phyloP scores from a whole-genome alignment of 345 rosid genomes.

The Lumnitzera racemosa region DNA sequence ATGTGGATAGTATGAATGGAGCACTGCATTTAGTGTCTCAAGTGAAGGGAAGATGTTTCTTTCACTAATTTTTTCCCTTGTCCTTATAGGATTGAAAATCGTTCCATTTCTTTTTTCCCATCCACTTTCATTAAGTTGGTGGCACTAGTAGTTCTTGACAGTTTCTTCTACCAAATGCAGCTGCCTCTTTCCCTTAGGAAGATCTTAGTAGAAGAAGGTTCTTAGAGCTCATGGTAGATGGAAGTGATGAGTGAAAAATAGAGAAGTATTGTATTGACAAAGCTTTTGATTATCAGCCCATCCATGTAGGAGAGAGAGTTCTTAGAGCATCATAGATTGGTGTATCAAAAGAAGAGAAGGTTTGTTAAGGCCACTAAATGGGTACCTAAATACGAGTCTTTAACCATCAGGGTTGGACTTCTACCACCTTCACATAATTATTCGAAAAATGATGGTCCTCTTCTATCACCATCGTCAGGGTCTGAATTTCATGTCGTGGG shows the following conservation, averaged over 20 bases:
- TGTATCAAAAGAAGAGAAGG: constrained; percentile 71
- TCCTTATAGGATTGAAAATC: constrained; percentile 75
- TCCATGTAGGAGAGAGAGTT: constrained; percentile 39
- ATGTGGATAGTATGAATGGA: constrained; percentile 80
- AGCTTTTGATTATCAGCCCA: constrained; percentile 63
- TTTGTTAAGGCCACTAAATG: constrained; percentile 75
- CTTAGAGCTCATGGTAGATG: constrained; percentile 70
- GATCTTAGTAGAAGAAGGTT: constrained; percentile 71
- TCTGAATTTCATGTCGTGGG: constrained; percentile 79
- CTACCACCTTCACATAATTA: constrained; percentile 30
- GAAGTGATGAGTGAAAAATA: constrained; percentile 52
- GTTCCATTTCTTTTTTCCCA: constrained; percentile 76
- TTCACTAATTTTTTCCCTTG: constrained; percentile 16
- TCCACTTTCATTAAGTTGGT: constrained; percentile 76
- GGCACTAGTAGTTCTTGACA: constrained; percentile 74
- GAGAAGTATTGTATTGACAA: constrained; percentile 74
- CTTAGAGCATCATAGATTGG: constrained; percentile 73
- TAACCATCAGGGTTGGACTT: constrained; percentile 26
- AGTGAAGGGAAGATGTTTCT: constrained; percentile 76
- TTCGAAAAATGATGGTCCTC: constrained; percentile 39
- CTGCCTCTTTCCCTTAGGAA: constrained; percentile 95
- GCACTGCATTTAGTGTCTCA: constrained; percentile 71
- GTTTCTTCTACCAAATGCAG: constrained; percentile 76
- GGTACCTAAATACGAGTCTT: constrained; percentile 84
- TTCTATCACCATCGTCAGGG: constrained; percentile 30